These are phyloP conservation scores for Lachancea sp. DNA, from an alignment of 805 yeast genomes.

Conservation along the genomic window DNA sequence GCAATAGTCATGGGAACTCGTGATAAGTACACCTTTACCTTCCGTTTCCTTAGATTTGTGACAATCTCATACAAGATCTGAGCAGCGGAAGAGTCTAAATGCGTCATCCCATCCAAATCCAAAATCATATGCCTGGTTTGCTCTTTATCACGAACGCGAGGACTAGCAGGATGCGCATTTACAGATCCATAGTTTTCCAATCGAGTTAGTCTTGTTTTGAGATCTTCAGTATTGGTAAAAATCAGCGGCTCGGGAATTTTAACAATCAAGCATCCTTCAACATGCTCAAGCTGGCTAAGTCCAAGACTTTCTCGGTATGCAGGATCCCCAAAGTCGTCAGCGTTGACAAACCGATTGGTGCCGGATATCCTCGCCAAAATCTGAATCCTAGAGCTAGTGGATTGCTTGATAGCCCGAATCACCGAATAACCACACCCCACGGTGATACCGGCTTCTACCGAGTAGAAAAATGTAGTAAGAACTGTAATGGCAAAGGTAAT, in stretches of 20 bases:
- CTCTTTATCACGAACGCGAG: slow-evolving; percentile 40
- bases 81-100: slow-evolving; percentile 73
- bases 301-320: slow-evolving; percentile 12
- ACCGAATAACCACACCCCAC: slow-evolving; percentile 81
- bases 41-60: slow-evolving; percentile 44
- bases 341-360: slow-evolving; percentile 58
- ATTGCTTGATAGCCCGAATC: slow-evolving; percentile 69
- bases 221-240: slow-evolving; percentile 77
- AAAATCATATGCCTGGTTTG: slow-evolving; percentile 56
- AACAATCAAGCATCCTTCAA: slow-evolving; percentile 71
- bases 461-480: slow-evolving; percentile 55
- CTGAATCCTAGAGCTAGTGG: slow-evolving; percentile 78
- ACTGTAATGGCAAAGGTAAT: slow-evolving; percentile 61
- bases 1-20: slow-evolving; percentile 46
- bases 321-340: slow-evolving; percentile 51
- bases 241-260: slow-evolving; percentile 85
- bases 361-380: slow-evolving; percentile 66
- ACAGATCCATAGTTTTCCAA: slow-evolving; percentile 74
- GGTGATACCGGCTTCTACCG: slow-evolving; percentile 84
- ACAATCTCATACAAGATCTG: slow-evolving; percentile 64
- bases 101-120: slow-evolving; percentile 77
- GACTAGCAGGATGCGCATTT: slow-evolving; percentile 69
- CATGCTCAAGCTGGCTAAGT: slow-evolving; percentile 33
- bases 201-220: slow-evolving; percentile 58
- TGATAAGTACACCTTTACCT: slow-evolving; percentile 52